A percentile compares a stretch with the other conserved stretches of the same genome.
These are phyloP conservation scores for Penicillium sp. DNA, from an alignment of 2,329 filamentous ascomycete genomes.

Conservation along the genomic window DNA sequence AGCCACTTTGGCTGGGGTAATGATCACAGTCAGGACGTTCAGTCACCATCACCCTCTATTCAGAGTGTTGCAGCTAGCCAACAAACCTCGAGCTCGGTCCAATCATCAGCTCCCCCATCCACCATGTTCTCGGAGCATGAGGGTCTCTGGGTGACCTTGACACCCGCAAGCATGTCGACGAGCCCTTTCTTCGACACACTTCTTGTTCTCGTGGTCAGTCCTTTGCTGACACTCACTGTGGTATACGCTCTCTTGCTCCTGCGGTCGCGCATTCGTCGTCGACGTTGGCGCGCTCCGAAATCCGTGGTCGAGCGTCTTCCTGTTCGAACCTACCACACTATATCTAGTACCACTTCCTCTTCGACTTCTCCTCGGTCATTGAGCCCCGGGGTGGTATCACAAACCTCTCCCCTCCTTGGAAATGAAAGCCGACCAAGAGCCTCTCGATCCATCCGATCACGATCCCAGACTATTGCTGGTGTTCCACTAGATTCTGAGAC, in stretches of 20 bases:
- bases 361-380: constrained; percentile 53
- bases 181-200: constrained; percentile 95
- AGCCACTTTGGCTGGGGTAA: constrained; percentile 30
- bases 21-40: constrained; percentile 13
- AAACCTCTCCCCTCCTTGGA: constrained; percentile 69
- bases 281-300: constrained; percentile 95
- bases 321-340: constrained; percentile 89
- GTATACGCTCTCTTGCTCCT: constrained; percentile 86
- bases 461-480: constrained; percentile 36
- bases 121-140: constrained; percentile 53
- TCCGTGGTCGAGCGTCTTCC: constrained; percentile 92
- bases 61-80: constrained; percentile 12
- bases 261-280: constrained; percentile 77
- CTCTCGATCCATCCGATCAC: constrained; percentile 30
- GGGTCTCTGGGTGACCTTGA: constrained; percentile 94
- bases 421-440: constrained; percentile 28
- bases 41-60: constrained; percentile 8
- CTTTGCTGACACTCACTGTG: constrained; percentile 82
- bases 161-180: constrained; percentile 76
- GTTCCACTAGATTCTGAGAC: constrained; percentile 20
- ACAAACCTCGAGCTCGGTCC: constrained; percentile 16
- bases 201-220: constrained; percentile 92
- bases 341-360: constrained; percentile 57
- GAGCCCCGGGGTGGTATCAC: constrained; percentile 60
- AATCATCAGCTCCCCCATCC: constrained; percentile 17